Percentiles rank a stretch among this genome's conserved stretches.
These are phyloP conservation scores for Starmerella stigmatis DNA, from an alignment of 805 yeast genomes.

Conservation along the genomic window DNA sequence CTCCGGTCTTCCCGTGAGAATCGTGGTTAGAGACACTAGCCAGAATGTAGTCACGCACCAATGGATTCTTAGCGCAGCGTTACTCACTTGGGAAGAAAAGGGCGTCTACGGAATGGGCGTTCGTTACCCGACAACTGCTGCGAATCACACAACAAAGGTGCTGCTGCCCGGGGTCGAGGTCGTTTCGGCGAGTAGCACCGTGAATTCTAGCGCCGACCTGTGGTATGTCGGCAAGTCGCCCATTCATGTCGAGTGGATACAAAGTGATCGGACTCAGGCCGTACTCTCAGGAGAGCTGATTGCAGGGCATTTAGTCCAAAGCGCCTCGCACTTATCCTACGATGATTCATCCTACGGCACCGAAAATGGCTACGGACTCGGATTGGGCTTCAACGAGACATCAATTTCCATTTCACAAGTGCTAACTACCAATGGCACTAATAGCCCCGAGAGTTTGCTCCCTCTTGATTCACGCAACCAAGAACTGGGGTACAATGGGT, in stretches of 20 bases:
- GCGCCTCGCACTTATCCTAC: background rate
- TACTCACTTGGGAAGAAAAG: constrained; percentile 26
- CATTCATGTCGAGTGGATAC: constrained; percentile 7
- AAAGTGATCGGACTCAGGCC: constrained; percentile 1
- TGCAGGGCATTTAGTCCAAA: background rate
- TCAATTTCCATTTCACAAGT: constrained; percentile 4
- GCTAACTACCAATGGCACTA: background rate
- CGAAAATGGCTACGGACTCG: background rate
- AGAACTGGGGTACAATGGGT: constrained; percentile 12
- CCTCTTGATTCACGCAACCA: constrained; percentile 7
- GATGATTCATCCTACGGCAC: background rate
- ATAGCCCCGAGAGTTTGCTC: background rate
- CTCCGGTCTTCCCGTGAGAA: constrained; percentile 36
- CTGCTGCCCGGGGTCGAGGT: constrained; percentile 4
- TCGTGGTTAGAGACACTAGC: constrained; percentile 36
- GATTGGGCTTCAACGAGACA: background rate
- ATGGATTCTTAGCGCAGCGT: constrained; percentile 30
- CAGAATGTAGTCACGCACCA: constrained; percentile 17
- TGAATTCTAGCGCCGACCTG: constrained; percentile 9
- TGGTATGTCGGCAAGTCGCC: background rate
- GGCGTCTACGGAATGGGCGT: constrained; percentile 26
- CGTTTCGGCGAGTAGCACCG: constrained; percentile 1
- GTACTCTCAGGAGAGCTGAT: constrained; percentile 3
- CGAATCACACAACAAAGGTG: constrained; percentile 5
- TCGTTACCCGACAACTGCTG: background rate